phyloP scores from a whole-genome alignment of 176 grass and related monocot species.

The Zizania latifolia region DNA sequence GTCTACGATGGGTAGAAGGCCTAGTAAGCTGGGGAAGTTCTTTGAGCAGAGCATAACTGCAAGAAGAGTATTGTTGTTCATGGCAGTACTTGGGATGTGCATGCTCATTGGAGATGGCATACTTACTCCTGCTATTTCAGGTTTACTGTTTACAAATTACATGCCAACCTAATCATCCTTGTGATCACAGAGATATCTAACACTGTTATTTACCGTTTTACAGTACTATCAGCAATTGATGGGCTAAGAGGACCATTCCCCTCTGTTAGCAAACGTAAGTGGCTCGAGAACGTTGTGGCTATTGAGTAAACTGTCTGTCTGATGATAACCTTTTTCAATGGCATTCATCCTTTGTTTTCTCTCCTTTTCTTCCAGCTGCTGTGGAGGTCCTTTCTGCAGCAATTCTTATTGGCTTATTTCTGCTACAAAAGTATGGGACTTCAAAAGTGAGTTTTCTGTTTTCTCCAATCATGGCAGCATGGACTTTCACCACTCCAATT shows the following conservation, averaged over 20 bases:
- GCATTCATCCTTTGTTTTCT: background rate
- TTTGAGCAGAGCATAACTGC: conserved; percentile 58
- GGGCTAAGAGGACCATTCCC: conserved; percentile 63
- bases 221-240: conserved; percentile 72
- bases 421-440: conserved; percentile 76
- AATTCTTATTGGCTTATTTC: conserved; percentile 64
- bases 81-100: conserved; percentile 75
- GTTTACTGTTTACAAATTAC: conserved; percentile 8
- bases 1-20: conserved; percentile 12
- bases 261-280: conserved; percentile 56
- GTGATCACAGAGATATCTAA: background rate
- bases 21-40: conserved; percentile 56
- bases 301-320: background rate
- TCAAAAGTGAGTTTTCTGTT: conserved; percentile 83
- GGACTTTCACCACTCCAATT: conserved; percentile 74
- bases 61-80: conserved; percentile 67
- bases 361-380: conserved; percentile 39
- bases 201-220: background rate
- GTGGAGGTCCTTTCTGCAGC: conserved; percentile 57
- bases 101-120: conserved; percentile 92
- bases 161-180: conserved; percentile 10
- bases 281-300: background rate
- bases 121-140: conserved; percentile 86
- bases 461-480: conserved; percentile 78
- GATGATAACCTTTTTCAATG: background rate